phyloP scores from a whole-genome alignment of 2,329 filamentous ascomycete genomes.

The Neonectria punicea region DNA sequence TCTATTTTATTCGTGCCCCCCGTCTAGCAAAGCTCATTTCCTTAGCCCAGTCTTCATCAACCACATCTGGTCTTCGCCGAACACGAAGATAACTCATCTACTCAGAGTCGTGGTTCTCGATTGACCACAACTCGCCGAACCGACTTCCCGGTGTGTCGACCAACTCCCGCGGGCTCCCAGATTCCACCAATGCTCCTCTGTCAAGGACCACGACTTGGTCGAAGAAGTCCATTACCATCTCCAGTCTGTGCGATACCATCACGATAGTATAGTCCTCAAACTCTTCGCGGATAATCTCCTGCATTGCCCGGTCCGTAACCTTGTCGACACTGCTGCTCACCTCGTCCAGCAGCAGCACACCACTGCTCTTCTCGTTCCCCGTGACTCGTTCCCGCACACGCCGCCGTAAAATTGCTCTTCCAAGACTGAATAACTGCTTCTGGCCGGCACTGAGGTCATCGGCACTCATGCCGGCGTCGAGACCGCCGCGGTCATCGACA shows the following conservation, averaged over 20 bases:
- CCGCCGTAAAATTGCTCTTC: constrained; percentile 63
- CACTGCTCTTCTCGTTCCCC: constrained; percentile 32
- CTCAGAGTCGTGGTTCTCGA: constrained; percentile 27
- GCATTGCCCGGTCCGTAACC: constrained; percentile 55
- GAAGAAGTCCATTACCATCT: constrained; percentile 62
- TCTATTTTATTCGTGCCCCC: too few species aligned
- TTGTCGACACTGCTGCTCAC: constrained; percentile 55
- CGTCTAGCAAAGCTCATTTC: not conserved
- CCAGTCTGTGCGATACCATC: constrained; percentile 58
- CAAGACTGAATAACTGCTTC: constrained; percentile 72
- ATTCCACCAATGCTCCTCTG: constrained; percentile 58
- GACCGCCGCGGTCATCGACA: constrained; percentile 48
- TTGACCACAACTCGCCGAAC: constrained; percentile 48
- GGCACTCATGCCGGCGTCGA: constrained; percentile 53
- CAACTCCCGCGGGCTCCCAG: constrained; percentile 39
- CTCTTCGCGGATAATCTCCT: constrained; percentile 52
- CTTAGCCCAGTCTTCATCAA: not conserved
- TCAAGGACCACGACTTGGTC: constrained; percentile 63
- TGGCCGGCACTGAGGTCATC: constrained; percentile 67
- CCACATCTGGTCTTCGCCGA: not conserved
- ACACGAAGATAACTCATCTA: not conserved
- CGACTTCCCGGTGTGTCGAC: constrained; percentile 39
- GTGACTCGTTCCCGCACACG: constrained; percentile 32
- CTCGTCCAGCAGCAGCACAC: constrained; percentile 55
- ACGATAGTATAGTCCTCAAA: constrained; percentile 63